Base-by-base conservation (phyloP, 1,139 yeast genomes). In the Magnusiomyces sp. region DNA sequence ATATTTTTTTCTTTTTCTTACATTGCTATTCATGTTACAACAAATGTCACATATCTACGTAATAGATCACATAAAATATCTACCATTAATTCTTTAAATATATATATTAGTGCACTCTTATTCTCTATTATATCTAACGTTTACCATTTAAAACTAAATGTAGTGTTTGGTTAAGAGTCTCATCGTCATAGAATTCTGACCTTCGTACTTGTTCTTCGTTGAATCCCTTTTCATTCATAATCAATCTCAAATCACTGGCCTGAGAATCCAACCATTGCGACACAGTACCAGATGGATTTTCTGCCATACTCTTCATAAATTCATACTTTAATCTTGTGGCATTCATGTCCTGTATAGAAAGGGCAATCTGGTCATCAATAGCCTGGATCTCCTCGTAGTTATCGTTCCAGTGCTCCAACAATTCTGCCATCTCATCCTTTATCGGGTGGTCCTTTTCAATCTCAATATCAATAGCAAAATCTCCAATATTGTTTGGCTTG, bases 121-220 rank as follows among this genome's bases (percentile, higher is more conserved):
- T 31, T 31, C 13, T 9, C 13, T 14, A 36, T 36, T 14, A 7
- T 5, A n/a, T 10, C 19, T 13, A 42, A 10, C 45, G 45, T 14
- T 42, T 42, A 3, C 39, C 27, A 32, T 74, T 74, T 57, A 88
- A 71, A 59, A 89, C 74, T 49, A 88, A 71, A 57, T 85, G 89
- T 50, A 89, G 74, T 59, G 86, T 87, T 59, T 88, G 92, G 57
- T 78, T 77, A 51, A 89, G 72, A 60, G 85, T 70, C 53, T 86
- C 87, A 53, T 86, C 88, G 44, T 80, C 78, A 68, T 88, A 90
- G 66, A 84, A 89, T 39, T 82, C 78, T 6, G 95, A 80, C 59
- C 83, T 79, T 70, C 98, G 79, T 2, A 88, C 95, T 32, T 80
- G 73, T 63, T 92, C 97, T 67, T 90, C 97, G 62, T 86, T 88